Base-by-base conservation (phyloP, 495 filamentous ascomycete genomes). In the Penicillium ochrochloron region DNA sequence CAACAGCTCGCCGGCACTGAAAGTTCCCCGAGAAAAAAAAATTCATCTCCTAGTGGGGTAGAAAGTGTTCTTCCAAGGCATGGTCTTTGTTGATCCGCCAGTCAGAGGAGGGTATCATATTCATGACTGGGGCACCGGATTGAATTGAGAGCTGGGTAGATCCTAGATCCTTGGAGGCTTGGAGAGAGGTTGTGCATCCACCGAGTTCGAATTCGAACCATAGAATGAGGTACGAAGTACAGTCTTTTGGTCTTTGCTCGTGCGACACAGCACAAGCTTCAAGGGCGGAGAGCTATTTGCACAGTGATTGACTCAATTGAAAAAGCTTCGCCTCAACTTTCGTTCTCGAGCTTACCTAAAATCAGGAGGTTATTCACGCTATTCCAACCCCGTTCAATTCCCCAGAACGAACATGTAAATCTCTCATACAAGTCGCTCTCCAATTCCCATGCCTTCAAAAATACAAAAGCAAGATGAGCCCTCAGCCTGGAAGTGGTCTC, bases 11-110 rank as follows among this genome's bases (percentile, higher is more conserved):
- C 17, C 12, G 52, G 29, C 52, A 54, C 29, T 34, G 29, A 50
- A 31, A 7, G 53, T 56, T 34, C 53, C 31, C 31, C 27, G 53
- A 56, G 31, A 23, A 54, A 54, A 37, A 37, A 56, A 56, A 56
- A 56, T 37, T 34, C 33, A 56, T 35, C 10, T 14, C 29, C 9
- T 31, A 37, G 53, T 56, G 53, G 53, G 33, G 29, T 37, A 6
- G 3, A 34, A 35, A 35, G 53, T 8, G 25, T 27, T 27, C 33
- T 27, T 34, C 53, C 53, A 27, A 54, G 33, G 7, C 19, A 56
- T 56, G 9, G 9, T 35, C 33, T 21, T 34, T 56, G 31, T 25
- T 37, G 53, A 31, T 37, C 33, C 29, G 29, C 53, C 53, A 56
- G 33, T 56, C 1, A 56, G 7, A 35, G 15, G 15, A n/a, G 23